Conservation (phyloP, 805 yeast species). For the Nakazawaea laoshanensis region DNA sequence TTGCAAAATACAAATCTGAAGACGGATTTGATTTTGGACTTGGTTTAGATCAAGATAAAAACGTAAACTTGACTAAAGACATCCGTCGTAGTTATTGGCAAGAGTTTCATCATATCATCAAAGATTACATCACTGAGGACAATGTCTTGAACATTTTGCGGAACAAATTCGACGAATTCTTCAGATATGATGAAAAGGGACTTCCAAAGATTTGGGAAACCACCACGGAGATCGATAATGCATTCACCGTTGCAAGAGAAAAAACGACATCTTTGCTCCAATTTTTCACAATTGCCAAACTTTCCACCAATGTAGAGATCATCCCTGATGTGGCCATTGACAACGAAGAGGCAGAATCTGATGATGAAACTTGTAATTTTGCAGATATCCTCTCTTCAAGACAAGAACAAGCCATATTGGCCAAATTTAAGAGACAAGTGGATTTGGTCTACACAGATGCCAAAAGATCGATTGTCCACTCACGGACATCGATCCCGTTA, state of each 20-base stretch:
- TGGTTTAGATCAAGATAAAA: slow-evolving; percentile 42
- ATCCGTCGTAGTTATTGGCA: slow-evolving; percentile 59
- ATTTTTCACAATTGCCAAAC: slow-evolving; percentile 44
- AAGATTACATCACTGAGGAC: slow-evolving; percentile 58
- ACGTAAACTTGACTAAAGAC: slow-evolving; percentile 28
- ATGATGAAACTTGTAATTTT: slow-evolving; percentile 37
- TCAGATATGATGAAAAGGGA: slow-evolving; percentile 77
- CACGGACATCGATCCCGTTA: slow-evolving; percentile 73
- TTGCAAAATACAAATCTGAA: slow-evolving; percentile 20
- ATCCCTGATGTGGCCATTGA: slow-evolving; percentile 47
- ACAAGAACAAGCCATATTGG: slow-evolving; percentile 48
- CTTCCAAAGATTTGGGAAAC: slow-evolving; percentile 78
- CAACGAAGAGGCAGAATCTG: slow-evolving; percentile 23
- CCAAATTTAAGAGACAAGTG: slow-evolving; percentile 62
- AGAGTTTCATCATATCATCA: slow-evolving; percentile 46
- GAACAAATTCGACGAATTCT: slow-evolving; percentile 73
- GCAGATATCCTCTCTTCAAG: slow-evolving; percentile 47
- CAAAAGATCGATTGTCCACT: slow-evolving; percentile 74
- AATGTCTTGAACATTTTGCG: slow-evolving; percentile 56
- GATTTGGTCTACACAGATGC: slow-evolving; percentile 82
- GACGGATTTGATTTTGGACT: slow-evolving; percentile 51
- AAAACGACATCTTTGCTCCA: slow-evolving; percentile 53
- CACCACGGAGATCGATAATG: slow-evolving; percentile 60
- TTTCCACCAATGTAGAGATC: slow-evolving; percentile 45
- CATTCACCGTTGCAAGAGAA: slow-evolving; percentile 52